Conservation (phyloP, 1,139 yeast genomes). For the Lodderomyces orthopsilosis region DNA sequence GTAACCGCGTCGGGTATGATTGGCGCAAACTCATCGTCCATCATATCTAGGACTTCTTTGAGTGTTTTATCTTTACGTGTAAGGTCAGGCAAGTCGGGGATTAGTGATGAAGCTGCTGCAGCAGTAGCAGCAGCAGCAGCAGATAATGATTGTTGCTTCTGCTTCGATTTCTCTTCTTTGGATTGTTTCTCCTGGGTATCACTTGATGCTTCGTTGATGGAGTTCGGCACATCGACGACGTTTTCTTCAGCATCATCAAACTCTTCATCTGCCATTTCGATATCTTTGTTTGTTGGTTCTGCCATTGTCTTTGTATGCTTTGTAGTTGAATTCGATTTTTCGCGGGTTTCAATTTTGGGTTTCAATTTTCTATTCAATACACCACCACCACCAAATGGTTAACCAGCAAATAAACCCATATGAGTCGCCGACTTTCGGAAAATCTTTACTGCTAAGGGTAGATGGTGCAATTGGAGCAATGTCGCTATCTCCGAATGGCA, state of each 20-base stretch:
- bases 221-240: slow-evolving; percentile 6
- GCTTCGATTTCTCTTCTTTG: slow-evolving; percentile 12
- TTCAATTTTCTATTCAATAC: neutral
- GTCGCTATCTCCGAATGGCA: slow-evolving; percentile 86
- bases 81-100: slow-evolving; percentile 64
- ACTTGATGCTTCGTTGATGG: slow-evolving; percentile 1
- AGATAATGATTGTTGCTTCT: slow-evolving; percentile 11
- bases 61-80: slow-evolving; percentile 84
- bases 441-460: slow-evolving; percentile 75
- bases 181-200: slow-evolving; percentile 9
- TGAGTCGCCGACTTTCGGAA: slow-evolving; percentile 64
- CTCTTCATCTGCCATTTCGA: slow-evolving; percentile 23
- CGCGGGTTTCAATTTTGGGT: neutral
- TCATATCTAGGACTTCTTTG: slow-evolving; percentile 77
- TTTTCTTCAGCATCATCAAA: slow-evolving; percentile 28
- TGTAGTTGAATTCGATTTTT: slow-evolving; percentile 5
- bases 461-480: slow-evolving; percentile 95
- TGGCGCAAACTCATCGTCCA: slow-evolving; percentile 90
- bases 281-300: slow-evolving; percentile 7
- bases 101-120: slow-evolving; percentile 14
- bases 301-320: slow-evolving; percentile 4
- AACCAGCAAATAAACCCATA: slow-evolving; percentile 20
- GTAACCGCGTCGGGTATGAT: slow-evolving; percentile 98
- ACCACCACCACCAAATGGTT: slow-evolving; percentile 6
- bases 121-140: slow-evolving; percentile 12